phyloP scores from a whole-genome alignment of 768 basidiomycete species.

The Boletus speciosus region DNA sequence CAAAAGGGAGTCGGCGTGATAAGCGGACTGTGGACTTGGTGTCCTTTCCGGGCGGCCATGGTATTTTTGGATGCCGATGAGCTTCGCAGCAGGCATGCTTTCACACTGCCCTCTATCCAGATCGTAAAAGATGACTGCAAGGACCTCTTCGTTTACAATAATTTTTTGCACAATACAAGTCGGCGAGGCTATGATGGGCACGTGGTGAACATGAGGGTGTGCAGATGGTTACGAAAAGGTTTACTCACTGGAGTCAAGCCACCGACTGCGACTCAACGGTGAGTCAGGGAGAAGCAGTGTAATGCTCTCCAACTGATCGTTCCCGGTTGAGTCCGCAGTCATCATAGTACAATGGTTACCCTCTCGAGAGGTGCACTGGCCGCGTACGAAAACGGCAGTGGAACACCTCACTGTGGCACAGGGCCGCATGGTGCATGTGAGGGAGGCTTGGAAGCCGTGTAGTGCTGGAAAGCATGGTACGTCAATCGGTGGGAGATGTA shows the following conservation, averaged over 20 bases:
- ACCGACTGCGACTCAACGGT: slow-evolving; percentile 59
- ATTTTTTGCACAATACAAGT: slow-evolving; percentile 70
- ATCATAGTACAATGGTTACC: slow-evolving; percentile 36
- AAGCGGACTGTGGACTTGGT: slow-evolving; percentile 25
- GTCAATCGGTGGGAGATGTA: slow-evolving; percentile 55
- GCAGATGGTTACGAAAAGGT: slow-evolving; percentile 7
- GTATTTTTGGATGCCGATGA: slow-evolving; percentile 50
- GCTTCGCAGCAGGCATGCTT: slow-evolving; percentile 55
- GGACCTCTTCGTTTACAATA: slow-evolving; percentile 57
- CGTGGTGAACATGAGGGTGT: slow-evolving; percentile 26
- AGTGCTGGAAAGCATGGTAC: slow-evolving; percentile 50
- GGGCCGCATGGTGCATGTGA: slow-evolving; percentile 56
- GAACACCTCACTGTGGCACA: slow-evolving; percentile 54
- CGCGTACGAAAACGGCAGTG: slow-evolving; percentile 56
- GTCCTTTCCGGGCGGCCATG: slow-evolving; percentile 29
- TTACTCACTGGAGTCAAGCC: slow-evolving; percentile 64
- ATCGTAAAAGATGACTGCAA: slow-evolving; percentile 66
- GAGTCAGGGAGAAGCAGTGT: slow-evolving; percentile 67
- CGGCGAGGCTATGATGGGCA: slow-evolving; percentile 41
- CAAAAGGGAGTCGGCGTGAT: slow-evolving; percentile 30
- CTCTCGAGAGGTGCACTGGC: slow-evolving; percentile 52
- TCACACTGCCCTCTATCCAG: slow-evolving; percentile 55
- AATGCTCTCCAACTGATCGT: slow-evolving; percentile 44
- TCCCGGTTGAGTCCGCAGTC: slow-evolving; percentile 45
- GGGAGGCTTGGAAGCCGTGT: slow-evolving; percentile 59